A percentile compares a stretch with the other conserved stretches of the same genome.
Conservation (phyloP, 345 rosid genomes). For the Moringa oleifera region DNA sequence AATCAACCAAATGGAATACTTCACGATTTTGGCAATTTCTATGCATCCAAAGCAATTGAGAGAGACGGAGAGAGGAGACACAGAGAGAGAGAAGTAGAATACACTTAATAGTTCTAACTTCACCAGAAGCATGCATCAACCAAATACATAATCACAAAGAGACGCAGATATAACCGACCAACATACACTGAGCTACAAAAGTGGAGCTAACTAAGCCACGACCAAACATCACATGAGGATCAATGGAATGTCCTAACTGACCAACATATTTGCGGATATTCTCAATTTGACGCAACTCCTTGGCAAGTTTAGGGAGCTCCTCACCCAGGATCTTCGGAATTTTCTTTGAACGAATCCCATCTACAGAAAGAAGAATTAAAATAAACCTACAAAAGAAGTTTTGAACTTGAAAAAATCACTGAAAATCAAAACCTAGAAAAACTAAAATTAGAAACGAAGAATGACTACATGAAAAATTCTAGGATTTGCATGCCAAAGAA, state of each 20-base stretch:
- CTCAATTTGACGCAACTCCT: slow-evolving; percentile 42
- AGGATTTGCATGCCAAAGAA: neutral
- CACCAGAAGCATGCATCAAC: neutral
- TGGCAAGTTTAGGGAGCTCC: slow-evolving; percentile 40
- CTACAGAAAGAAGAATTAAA: slow-evolving; percentile 25
- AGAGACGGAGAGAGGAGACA: too few relatives aligned
- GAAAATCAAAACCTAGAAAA: neutral
- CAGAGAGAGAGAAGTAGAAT: too few relatives aligned
- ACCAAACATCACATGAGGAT: neutral
- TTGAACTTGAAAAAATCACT: neutral
- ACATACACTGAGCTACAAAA: too few relatives aligned
- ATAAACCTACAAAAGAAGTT: neutral
- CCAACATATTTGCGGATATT: slow-evolving; percentile 41
- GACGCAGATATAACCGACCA: neutral
- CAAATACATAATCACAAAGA: neutral
- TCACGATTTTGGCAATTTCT: too few relatives aligned
- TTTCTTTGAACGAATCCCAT: slow-evolving; percentile 29
- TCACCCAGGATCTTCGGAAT: slow-evolving; percentile 21
- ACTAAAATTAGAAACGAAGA: neutral
- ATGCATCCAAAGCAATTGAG: too few relatives aligned
- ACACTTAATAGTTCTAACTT: too few relatives aligned
- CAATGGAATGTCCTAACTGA: slow-evolving; percentile 21
- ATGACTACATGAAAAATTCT: neutral
- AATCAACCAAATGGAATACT: too few relatives aligned
- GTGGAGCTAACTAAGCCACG: neutral